phyloP scores from a whole-genome alignment of 2,329 filamentous ascomycete species.

The Apiospora rasikravindrae region DNA sequence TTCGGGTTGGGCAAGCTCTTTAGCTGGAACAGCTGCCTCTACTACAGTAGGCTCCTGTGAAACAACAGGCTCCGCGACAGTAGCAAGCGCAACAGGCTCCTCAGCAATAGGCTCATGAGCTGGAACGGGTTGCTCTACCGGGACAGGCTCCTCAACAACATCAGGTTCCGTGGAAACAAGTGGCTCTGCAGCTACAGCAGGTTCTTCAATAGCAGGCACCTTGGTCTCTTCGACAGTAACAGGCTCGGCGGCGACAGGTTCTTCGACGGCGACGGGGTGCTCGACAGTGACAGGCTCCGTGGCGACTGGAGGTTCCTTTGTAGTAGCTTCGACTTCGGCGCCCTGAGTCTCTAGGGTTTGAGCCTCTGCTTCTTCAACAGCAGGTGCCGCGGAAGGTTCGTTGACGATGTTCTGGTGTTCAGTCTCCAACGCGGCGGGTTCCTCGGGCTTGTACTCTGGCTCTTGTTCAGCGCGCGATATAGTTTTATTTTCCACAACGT shows the following conservation, averaged over 20 bases:
- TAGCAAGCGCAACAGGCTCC: slow-evolving; percentile 17
- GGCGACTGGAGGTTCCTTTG: background rate
- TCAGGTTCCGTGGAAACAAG: slow-evolving; percentile 5
- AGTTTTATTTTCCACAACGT: background rate
- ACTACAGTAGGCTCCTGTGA: background rate
- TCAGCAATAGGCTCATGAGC: slow-evolving; percentile 19
- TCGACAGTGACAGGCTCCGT: background rate
- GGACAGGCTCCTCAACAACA: background rate
- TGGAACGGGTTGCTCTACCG: slow-evolving; percentile 4
- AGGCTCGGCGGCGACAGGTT: slow-evolving; percentile 7
- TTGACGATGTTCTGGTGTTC: background rate
- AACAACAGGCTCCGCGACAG: background rate
- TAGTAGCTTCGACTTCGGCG: too few relatives aligned
- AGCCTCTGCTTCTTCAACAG: background rate
- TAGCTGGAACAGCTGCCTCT: slow-evolving; percentile 4
- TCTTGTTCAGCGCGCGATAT: background rate
- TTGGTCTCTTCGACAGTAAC: background rate
- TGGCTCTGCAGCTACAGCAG: slow-evolving; percentile 17
- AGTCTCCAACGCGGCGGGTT: slow-evolving; percentile 15
- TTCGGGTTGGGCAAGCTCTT: slow-evolving; percentile 7
- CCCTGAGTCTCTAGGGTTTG: background rate
- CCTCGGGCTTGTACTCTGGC: background rate
- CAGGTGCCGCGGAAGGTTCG: background rate
- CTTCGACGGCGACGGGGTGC: background rate
- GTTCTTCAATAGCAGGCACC: background rate